Percentiles rank a stretch among this genome's conserved stretches.
phyloP scores from a whole-genome alignment of 495 filamentous ascomycete genomes.

The Aspergillus homomorphus region DNA sequence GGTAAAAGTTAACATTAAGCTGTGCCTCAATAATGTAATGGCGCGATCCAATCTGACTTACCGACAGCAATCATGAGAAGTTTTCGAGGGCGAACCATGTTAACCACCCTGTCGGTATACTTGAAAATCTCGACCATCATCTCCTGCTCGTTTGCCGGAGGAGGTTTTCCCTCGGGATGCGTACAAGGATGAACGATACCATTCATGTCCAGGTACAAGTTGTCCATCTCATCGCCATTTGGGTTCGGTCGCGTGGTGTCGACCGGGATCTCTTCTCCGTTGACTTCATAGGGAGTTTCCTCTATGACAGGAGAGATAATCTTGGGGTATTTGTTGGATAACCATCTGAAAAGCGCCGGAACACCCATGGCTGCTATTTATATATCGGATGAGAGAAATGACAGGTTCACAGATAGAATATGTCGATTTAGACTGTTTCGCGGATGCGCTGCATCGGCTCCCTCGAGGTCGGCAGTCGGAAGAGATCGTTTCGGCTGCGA shows the following conservation, averaged over 20 bases:
- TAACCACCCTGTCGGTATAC: conserved; percentile 96
- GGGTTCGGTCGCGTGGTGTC: conserved; percentile 84
- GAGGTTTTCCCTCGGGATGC: conserved; percentile 89
- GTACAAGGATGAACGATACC: conserved; percentile 99
- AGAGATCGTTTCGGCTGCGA: conserved; percentile 2
- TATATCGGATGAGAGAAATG: conserved; percentile 1
- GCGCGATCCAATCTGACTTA: conserved; percentile 46
- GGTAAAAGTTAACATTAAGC: conserved; percentile 6
- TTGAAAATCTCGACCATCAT: conserved; percentile 99
- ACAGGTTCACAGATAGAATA: background rate
- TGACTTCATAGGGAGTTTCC: conserved; percentile 71
- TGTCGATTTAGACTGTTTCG: conserved; percentile 9
- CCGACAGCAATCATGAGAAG: conserved; percentile 96
- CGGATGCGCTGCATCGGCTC: conserved; percentile 19
- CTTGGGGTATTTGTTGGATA: conserved; percentile 93
- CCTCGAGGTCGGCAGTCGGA: background rate
- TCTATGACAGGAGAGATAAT: conserved; percentile 90
- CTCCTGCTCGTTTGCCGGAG: conserved; percentile 91
- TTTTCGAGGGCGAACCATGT: conserved; percentile 95
- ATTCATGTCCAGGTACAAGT: conserved; percentile 99
- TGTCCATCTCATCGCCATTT: conserved; percentile 97
- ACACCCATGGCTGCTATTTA: conserved; percentile 73
- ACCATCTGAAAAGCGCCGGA: conserved; percentile 88
- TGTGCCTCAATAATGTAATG: background rate
- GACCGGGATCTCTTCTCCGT: conserved; percentile 78